These are phyloP conservation scores for Candida golubevii DNA, from an alignment of 805 yeast species.

Conservation along the genomic window DNA sequence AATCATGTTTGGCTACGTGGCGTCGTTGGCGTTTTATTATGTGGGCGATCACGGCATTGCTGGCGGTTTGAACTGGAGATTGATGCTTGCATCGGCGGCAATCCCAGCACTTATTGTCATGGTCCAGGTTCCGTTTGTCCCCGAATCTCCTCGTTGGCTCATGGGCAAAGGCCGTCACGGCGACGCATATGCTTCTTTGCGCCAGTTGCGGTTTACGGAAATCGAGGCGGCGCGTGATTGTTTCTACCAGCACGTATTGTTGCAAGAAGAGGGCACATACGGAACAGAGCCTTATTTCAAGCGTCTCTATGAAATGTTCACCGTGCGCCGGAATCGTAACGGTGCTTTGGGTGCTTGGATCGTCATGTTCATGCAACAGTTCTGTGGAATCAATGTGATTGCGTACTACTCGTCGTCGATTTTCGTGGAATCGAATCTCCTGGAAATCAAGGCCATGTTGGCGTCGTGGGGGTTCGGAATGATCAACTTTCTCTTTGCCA, in stretches of 20 bases:
- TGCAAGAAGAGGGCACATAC: conserved; percentile 58
- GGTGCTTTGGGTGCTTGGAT: conserved; percentile 78
- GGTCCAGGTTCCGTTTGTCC: conserved; percentile 49
- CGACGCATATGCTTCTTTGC: conserved; percentile 49
- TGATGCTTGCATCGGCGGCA: conserved; percentile 62
- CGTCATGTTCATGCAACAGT: conserved; percentile 87
- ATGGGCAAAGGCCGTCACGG: conserved; percentile 47
- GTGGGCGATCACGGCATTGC: conserved; percentile 45
- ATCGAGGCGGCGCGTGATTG: conserved; percentile 63
- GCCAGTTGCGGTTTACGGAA: conserved; percentile 40
- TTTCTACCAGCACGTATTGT: conserved; percentile 52
- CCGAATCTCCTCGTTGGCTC: conserved; percentile 71
- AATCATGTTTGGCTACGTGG: conserved; percentile 61
- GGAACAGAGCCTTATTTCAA: conserved; percentile 40
- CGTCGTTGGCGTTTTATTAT: conserved; percentile 54
- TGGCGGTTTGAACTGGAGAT: conserved; percentile 52
- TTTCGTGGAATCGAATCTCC: conserved; percentile 63
- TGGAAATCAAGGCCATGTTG: conserved; percentile 56
- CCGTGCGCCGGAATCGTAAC: conserved; percentile 76
- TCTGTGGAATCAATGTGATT: conserved; percentile 86
- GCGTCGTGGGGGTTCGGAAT: conserved; percentile 89
- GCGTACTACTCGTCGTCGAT: conserved; percentile 81
- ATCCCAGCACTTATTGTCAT: conserved; percentile 53
- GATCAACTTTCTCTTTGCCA: conserved; percentile 72
- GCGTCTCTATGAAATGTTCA: conserved; percentile 55